Base-by-base conservation (phyloP, 1,139 yeast genomes). In the Spencermartinsiella ligniputridi region DNA sequence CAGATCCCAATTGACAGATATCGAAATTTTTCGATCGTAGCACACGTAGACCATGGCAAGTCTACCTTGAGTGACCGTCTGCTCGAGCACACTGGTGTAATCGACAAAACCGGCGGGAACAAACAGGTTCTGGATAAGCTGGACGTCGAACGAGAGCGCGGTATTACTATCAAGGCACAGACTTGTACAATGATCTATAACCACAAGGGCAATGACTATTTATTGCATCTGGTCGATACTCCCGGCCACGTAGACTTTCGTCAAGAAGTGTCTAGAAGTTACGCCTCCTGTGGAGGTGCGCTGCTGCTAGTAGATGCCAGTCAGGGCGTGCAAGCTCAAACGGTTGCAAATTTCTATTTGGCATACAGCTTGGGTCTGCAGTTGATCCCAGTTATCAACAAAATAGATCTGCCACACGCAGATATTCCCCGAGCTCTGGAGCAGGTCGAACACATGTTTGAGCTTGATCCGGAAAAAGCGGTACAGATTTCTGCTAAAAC, bases 41-140 rank as follows among this genome's bases (percentile, higher is more conserved):
- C 98, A 1, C 98, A 92, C 69, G 94, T 92, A n/a, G 98, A 92
- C 63, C 98, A 92, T 64, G 98, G 98, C 0, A 92, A 92, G 63
- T 86, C 96, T 1, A 92, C 98, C 0, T 65, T 92, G 21, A 83
- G 95, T 48, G 98, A 92, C 61, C 68, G 97, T 42, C 68, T 92
- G 35, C 68, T 92, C 34, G 97, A 92, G 60, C 66, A 86, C 35
- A 92, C 97, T 0, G 94, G 95, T 0, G 97, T 92, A 1, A 86
- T 92, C 21, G 79, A 83, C 46, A 79, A 88, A 0, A 86, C 82
- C 1, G 75, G 75, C 35, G 69, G 76, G n/a, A 85, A 85, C 59
- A 83, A 82, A 54, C 97, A 90, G 61, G 94, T 92, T 21, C 70
- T 92, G 62, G 98, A 92, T 60, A 88, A 86, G 76, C 78, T 87